Evolutionary conservation across 2,329 filamentous ascomycete genomes (phyloP).

Genomic region (Dactylonectria macrodidyma): DNA sequence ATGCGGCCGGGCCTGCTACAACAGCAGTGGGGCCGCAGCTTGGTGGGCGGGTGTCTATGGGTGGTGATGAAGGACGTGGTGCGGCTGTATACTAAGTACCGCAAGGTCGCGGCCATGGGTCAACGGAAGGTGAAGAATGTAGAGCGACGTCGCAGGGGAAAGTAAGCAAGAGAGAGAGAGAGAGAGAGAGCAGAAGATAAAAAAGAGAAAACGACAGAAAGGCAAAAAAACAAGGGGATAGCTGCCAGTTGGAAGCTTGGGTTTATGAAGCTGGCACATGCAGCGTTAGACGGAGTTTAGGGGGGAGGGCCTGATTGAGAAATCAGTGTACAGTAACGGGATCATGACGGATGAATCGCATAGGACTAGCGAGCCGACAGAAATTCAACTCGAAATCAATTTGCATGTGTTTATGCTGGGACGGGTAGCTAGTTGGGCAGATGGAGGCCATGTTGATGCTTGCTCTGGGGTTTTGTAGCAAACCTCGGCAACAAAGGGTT

Average conservation of each 20-base stretch:
- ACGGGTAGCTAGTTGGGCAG: no score
- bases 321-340: background rate
- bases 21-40: conserved; percentile 88
- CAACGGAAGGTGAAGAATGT: conserved; percentile 70
- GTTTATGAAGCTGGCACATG: background rate
- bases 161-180: conserved; percentile 18
- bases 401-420: background rate
- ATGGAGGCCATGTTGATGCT: background rate
- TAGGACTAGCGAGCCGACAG: background rate
- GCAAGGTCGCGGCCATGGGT: conserved; percentile 69
- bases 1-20: conserved; percentile 79
- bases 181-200: background rate
- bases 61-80: conserved; percentile 83
- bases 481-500: no score
- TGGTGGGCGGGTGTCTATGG: conserved; percentile 90
- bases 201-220: background rate
- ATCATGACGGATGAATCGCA: background rate
- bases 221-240: background rate
- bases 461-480: background rate
- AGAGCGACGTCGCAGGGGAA: conserved; percentile 60
- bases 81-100: conserved; percentile 74
- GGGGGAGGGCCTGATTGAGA: background rate
- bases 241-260: conserved; percentile 5
- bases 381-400: conserved; percentile 1
- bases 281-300: conserved; percentile 30